Evolutionary conservation across 2,329 filamentous ascomycete genomes (phyloP), one percentile per base, ranked within the genome.

Genomic region (Ampelomyces quisqualis): DNA sequence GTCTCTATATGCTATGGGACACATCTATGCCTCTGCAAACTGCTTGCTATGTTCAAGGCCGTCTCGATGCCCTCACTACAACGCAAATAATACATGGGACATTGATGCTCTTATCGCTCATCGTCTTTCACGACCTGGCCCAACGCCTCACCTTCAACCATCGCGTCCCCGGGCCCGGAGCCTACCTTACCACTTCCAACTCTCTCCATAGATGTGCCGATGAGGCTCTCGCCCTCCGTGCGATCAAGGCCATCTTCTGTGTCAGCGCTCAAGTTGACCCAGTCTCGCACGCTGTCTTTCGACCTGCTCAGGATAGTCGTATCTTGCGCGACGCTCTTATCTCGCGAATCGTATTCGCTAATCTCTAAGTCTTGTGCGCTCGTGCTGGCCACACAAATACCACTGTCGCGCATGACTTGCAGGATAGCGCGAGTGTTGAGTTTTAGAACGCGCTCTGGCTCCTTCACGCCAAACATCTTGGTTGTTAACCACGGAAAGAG

Each of bases 401-500:
- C 68, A 9, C 54, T 56, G 21, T 74, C 65, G n/a, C 74, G 57
- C 27, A 87, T 66, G 76, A 88, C 49, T 73, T 97, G 58, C 82
- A 96, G 69, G 68, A 96, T 57, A 77, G 96, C 47, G 69, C 96
- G 47, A 79, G 89, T 27, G 82, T 97, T 70, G 81, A 98, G 73
- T 70, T 93, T 60, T 78, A 95, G 69, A 81, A 95, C 62, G 84
- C 89, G 34, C 71, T 96, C 60, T 71, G 93, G 62, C 70, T 90
- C 62, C 71, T 95, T 70, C 0, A 73, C 74, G 40, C 77, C 76
- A 40, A 75, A 73, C 8, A 76, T 60, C 29, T 72, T 71, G 33
- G 71, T 72, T 7, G 74, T 76, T 2, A 77, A 51, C 77, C 83
- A 86, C 0, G 88, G 88, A 60, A 94, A 94, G 15, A 95, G 70